Conservation (phyloP, 2,329 filamentous ascomycete species). For the Pezicula radicicola region DNA sequence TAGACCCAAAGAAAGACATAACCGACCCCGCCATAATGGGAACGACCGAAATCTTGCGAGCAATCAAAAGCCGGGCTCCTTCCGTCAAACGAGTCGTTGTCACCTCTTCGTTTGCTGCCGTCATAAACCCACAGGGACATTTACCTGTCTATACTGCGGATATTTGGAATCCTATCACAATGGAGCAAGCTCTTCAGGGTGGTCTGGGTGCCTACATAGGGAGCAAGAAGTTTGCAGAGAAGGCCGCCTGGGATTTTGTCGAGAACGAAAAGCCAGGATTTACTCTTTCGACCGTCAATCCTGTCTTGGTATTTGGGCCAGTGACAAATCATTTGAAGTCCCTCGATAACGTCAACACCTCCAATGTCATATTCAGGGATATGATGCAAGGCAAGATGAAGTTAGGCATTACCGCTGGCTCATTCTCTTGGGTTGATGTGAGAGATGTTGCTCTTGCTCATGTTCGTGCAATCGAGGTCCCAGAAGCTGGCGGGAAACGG, state of each 20-base stretch:
- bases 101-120: conserved; percentile 32
- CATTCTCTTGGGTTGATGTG: conserved; percentile 45
- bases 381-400: conserved; percentile 17
- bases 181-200: conserved; percentile 30
- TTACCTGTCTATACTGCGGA: conserved; percentile 39
- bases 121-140: conserved; percentile 20
- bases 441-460: conserved; percentile 62
- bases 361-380: neutral
- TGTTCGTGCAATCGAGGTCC: conserved; percentile 50
- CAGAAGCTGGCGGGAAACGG: conserved; percentile 54
- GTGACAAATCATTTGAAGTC: conserved; percentile 36
- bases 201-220: conserved; percentile 39
- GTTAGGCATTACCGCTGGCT: conserved; percentile 47
- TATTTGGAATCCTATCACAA: conserved; percentile 50
- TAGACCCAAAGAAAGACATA: conserved; percentile 30
- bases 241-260: conserved; percentile 60
- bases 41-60: conserved; percentile 67
- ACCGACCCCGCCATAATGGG: conserved; percentile 54
- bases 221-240: conserved; percentile 62
- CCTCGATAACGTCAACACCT: neutral
- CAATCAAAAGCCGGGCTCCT: conserved; percentile 56
- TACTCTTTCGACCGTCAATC: conserved; percentile 55
- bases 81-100: conserved; percentile 68
- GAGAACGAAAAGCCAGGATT: conserved; percentile 49
- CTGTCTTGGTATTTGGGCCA: conserved; percentile 59